A percentile compares a stretch with the other conserved stretches of the same genome.
Conservation (phyloP, 176 grass and related monocot genomes). For the Pharus latifolius region DNA sequence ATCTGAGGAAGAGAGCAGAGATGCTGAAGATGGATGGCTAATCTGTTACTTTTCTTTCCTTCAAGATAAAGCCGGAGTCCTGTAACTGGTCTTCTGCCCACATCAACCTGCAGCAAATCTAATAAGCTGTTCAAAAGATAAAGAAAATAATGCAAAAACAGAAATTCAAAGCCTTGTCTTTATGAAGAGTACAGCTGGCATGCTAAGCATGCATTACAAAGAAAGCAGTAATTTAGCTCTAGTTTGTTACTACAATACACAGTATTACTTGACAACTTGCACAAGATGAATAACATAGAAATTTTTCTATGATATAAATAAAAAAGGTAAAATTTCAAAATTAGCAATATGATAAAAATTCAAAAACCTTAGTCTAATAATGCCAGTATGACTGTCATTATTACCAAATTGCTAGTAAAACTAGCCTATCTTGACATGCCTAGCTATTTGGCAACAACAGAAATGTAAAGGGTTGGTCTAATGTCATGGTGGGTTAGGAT, state of each 20-base stretch:
- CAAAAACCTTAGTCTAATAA: not conserved
- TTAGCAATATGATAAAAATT: not conserved
- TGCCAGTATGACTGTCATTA: not conserved
- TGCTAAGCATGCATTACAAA: not conserved
- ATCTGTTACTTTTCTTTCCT: constrained; percentile 87
- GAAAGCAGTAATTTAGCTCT: not conserved
- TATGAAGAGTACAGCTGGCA: not conserved
- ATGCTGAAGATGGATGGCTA: constrained; percentile 93
- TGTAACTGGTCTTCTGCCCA: constrained; percentile 69
- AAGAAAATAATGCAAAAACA: not conserved
- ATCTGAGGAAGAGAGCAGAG: constrained; percentile 88
- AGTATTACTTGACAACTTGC: not conserved
- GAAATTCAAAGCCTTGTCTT: not conserved
- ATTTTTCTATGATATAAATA: too few species aligned
- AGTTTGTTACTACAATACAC: too few species aligned
- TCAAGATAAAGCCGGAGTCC: constrained; percentile 79
- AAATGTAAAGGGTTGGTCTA: too few species aligned
- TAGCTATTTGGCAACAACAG: too few species aligned
- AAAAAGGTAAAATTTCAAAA: not conserved
- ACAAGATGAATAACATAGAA: not conserved
- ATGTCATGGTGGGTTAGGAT: too few species aligned
- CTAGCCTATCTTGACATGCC: too few species aligned
- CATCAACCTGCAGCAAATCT: constrained; percentile 64
- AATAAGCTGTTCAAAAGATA: not conserved
- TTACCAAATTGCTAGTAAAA: too few species aligned